Evolutionary conservation across 805 yeast genomes (phyloP), one percentile per base, ranked within the genome.

Genomic region (Candida namnaoensis): DNA sequence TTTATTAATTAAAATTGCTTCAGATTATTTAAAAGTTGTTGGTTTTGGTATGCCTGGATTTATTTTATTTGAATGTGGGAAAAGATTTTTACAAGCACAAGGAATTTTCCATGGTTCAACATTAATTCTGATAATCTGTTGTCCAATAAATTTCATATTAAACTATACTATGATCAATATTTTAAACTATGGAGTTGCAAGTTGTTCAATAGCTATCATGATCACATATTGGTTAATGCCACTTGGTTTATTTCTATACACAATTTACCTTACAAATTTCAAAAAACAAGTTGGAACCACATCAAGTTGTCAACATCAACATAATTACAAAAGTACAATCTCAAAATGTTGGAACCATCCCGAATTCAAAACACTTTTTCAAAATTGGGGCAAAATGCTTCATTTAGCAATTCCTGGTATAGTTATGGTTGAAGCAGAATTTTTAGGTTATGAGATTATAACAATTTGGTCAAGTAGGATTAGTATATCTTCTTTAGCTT

Each of bases 101-200:
- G 88, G 88, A 32, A 78, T 86, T 6, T 88, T 83, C 67, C 82
- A 84, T 53, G 95, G 95, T 9, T 80, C 88, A 6, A 82, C 95
- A 4, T 76, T 78, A 48, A 82, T 78, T 5, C 61, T 84, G 19
- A 50, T 75, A 19, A 52, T 85, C 4, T 76, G 85, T 43, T 81
- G 88, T 0, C 96, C 96, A 2, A 46, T 82, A 30, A 85, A 83
- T 54, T 69, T 78, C 12, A 34, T 82, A 5, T 56, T 82, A 47
- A 84, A 85, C 53, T 88, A 84, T 64, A 50, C 76, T 4, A 64
- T 88, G 37, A 95, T 88, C 7, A 66, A 74, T 25, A 54, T 59
- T 7, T 66, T 76, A 40, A 95, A 95, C 1, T 49, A 88, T 13
- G 96, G 96, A 0, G 87, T 67, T 55, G 61, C 74, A 34, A 96